Base-by-base conservation (phyloP, 129 eudicot genomes). In the Arctium minus region DNA sequence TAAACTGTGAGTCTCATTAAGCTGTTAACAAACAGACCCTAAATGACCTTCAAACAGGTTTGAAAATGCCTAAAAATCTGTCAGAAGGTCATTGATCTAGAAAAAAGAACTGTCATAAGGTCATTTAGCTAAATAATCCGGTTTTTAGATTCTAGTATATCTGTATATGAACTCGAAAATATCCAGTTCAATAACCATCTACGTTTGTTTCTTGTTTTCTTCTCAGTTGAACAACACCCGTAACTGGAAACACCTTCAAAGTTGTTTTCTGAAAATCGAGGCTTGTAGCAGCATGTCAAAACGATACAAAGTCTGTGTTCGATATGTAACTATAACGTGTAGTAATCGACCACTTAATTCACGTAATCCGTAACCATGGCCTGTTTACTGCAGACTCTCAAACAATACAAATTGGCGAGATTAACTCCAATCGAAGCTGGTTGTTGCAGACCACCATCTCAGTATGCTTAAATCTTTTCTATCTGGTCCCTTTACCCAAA, bases 401-500 rank as follows among this genome's bases (percentile, higher is more conserved):
- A 88, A 85, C 89, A 92, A 77, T 94, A 83, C 81, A 91, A 87
- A 83, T 73, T 48, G 33, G 98, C 94, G 8, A 83, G 87, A 82
- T 79, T 94, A 79, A 92, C 91, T 77, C 97, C 98, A 36, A 87
- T 94, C 38, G 98, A 94, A 89, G 97, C 97, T 40, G 93, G 97
- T 73, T 94, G 98, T 85, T 94, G 98, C 76, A 85, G 97, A 71
- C 98, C 98, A 39, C 97, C 97, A 30, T 92, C 98, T 42, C 89
- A 94, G 97, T 92, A 89, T 37, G 93, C 82, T 46, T 37, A 17
- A 8, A 35, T 46, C 53, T 35, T 29, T 29, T n/a, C 38, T 31
- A 31, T 60, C n/a, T 30, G 38, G 1, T 12, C 33, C 1, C 12
- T 22, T 70, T 78, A 33, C 7, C 17, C 38, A 7, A 70, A 27